Evolutionary conservation across 2,329 filamentous ascomycete genomes (phyloP).

Genomic region (Elsinoe batatas): DNA sequence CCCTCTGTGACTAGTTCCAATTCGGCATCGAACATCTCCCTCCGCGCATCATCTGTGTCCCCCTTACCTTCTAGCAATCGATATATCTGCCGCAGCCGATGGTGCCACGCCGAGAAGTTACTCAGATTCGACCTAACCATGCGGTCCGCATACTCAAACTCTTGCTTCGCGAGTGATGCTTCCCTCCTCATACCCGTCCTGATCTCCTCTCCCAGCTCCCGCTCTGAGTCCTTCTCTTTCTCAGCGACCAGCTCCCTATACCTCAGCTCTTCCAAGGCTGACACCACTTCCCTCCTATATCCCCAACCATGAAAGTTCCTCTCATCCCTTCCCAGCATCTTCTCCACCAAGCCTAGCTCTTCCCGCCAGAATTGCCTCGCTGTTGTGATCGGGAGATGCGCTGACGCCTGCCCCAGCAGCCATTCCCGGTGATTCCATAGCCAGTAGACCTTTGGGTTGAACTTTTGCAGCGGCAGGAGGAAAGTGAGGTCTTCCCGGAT

Average conservation of each 20-base stretch:
- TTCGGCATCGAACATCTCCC: conserved; percentile 65
- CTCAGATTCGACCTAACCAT: conserved; percentile 81
- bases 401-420: conserved; percentile 64
- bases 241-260: conserved; percentile 18
- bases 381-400: conserved; percentile 45
- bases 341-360: conserved; percentile 71
- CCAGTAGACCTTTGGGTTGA: conserved; percentile 97
- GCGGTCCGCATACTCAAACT: conserved; percentile 82
- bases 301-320: conserved; percentile 97
- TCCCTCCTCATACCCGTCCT: conserved; percentile 21
- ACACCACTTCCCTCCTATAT: conserved; percentile 71
- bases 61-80: conserved; percentile 61
- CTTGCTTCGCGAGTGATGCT: conserved; percentile 59
- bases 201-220: conserved; percentile 25
- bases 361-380: conserved; percentile 67
- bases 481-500: conserved; percentile 70
- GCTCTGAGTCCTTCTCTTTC: background rate
- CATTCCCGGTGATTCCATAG: conserved; percentile 95
- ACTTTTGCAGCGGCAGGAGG: conserved; percentile 70
- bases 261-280: conserved; percentile 56
- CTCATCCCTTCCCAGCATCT: conserved; percentile 78
- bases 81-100: conserved; percentile 73
- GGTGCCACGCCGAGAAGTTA: conserved; percentile 97
- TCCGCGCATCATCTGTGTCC: conserved; percentile 53
- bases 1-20: conserved; percentile 65